Conservation (phyloP, 23 red algal genomes). For the Cyanidioschyzon merolae region DNA sequence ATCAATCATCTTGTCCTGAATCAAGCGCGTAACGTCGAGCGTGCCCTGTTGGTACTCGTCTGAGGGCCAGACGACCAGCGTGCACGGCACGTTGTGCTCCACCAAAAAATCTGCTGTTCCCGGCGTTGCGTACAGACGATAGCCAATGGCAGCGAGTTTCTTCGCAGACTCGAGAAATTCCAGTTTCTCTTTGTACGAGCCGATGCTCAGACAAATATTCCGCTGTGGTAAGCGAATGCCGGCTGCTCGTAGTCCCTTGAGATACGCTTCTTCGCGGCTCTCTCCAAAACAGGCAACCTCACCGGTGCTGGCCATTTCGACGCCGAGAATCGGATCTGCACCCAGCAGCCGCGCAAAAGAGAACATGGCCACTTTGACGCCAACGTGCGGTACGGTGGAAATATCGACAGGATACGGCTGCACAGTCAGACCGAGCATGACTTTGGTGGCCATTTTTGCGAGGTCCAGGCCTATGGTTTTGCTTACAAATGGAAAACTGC, state of each 20-base stretch:
- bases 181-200: constrained; percentile 95
- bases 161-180: constrained; percentile 95
- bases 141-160: constrained; percentile 50
- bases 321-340: constrained; percentile 93
- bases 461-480: constrained; percentile 95
- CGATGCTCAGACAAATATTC: constrained; percentile 67
- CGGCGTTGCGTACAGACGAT: constrained; percentile 66
- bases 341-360: constrained; percentile 89
- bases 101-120: constrained; percentile 95
- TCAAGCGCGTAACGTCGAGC: constrained; percentile 32
- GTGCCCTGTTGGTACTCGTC: constrained; percentile 61
- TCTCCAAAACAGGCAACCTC: constrained; percentile 97
- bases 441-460: constrained; percentile 96
- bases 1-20: constrained; percentile 79
- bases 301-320: constrained; percentile 96
- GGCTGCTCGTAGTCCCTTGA: constrained; percentile 78
- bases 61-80: constrained; percentile 68
- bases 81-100: constrained; percentile 64
- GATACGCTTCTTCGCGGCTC: constrained; percentile 81
- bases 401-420: constrained; percentile 79
- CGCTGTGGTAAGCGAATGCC: constrained; percentile 30
- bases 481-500: constrained; percentile 87
- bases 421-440: constrained; percentile 75
- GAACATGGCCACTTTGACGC: constrained; percentile 92
- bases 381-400: constrained; percentile 48